Base-by-base conservation (phyloP, 2,329 filamentous ascomycete species). In the Pseudocercospora cruenta region DNA sequence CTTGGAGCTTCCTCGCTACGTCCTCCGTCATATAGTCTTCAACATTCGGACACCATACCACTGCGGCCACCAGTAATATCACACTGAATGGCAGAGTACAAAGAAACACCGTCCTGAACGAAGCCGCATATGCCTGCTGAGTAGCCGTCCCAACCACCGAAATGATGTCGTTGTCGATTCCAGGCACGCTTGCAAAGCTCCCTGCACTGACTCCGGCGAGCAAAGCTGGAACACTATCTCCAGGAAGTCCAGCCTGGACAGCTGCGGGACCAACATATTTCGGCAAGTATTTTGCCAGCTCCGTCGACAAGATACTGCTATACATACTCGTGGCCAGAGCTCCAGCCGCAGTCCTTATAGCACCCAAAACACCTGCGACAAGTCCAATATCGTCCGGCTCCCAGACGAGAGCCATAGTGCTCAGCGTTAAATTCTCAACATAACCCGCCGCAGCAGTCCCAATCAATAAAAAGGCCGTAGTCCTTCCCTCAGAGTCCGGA, bases 11-110 rank as follows among this genome's bases (percentile, higher is more conserved):
- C 26, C 68, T 64, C 19, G 66, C 64, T 7, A 70, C 66, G 6
- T 66, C 68, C 21, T 64, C 66, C 6, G 68, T 68, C 62, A 69
- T 59, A 26, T 69, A 69, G 33, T 67, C 64, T 54, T 69, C 63
- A 1, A 69, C 62, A 47, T 69, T 65, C 45, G 64, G 67, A 36
- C 64, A 66, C 55, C 62, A 69, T 12, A 64, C 55, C 16, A 66
- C 26, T 10, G 64, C 67, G 3, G 67, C 67, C 4, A 66, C 10
- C 12, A 69, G 58, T 43, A 69, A 53, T 31, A 69, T 67, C 5
- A 54, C 58, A 26, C 67, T 59, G 51, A 69, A 69, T 19, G 67
- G 67, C 10, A 69, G 58, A 14, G 64, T 69, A 33, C 64, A 66
- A 21, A 69, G 39, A 47, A 69, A 67, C 19, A 67, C 67, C 2